A percentile compares a stretch with the other conserved stretches of the same genome.
These are phyloP conservation scores for Agaricus sinodeliciosus DNA, from an alignment of 768 basidiomycete species.

Conservation along the genomic window DNA sequence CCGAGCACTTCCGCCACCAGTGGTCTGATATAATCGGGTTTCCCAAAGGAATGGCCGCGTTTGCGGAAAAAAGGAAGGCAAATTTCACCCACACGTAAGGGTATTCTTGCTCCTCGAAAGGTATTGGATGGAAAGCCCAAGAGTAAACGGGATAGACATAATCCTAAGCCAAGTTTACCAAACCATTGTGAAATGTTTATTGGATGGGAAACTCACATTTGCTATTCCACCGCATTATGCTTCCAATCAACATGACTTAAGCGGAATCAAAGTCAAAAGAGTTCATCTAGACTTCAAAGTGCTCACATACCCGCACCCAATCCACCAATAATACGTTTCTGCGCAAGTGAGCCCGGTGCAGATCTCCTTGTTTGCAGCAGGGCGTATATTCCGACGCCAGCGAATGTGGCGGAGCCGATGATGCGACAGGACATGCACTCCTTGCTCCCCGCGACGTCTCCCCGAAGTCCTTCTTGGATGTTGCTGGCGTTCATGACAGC, in stretches of 20 bases:
- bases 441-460: conserved; percentile 15
- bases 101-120: not conserved
- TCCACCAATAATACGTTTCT: conserved; percentile 57
- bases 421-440: conserved; percentile 70
- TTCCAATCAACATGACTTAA: conserved; percentile 28
- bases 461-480: not conserved
- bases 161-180: not conserved
- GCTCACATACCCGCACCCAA: conserved; percentile 50
- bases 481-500: not conserved
- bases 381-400: conserved; percentile 60
- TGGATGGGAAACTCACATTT: conserved; percentile 14
- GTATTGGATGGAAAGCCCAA: not conserved
- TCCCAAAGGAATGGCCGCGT: conserved; percentile 82
- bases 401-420: conserved; percentile 59
- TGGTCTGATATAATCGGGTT: not conserved
- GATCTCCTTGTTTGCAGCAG: conserved; percentile 54
- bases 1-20: not conserved
- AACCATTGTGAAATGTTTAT: not conserved
- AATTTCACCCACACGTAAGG: conserved; percentile 60
- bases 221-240: conserved; percentile 32
- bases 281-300: not conserved
- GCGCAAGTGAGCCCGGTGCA: conserved; percentile 53
- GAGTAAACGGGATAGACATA: not conserved
- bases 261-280: not conserved
- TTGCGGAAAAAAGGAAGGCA: conserved; percentile 88